These are phyloP conservation scores for Lodderomyces oxycetoniae DNA, from an alignment of 1,139 yeast genomes.

Conservation along the genomic window DNA sequence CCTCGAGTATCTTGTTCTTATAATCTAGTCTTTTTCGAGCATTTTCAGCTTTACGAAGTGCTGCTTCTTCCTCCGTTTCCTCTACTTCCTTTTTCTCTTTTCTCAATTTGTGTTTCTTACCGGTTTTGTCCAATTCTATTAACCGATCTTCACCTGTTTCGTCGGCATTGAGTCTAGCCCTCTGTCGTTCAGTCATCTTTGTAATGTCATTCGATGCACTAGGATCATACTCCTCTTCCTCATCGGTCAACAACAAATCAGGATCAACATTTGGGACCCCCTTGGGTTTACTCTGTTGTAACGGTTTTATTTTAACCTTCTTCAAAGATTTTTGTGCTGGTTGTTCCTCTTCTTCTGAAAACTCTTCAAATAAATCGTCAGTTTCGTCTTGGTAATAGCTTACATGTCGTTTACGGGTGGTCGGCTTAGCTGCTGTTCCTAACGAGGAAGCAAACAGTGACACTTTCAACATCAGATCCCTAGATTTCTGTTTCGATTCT, in stretches of 20 bases:
- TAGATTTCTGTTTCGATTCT: neutral
- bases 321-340: constrained; percentile 4
- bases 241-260: constrained; percentile 43
- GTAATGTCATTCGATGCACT: constrained; percentile 43
- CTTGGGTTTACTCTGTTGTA: constrained; percentile 12
- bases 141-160: constrained; percentile 12
- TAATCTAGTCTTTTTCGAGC: constrained; percentile 86
- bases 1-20: constrained; percentile 78
- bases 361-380: constrained; percentile 26
- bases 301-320: constrained; percentile 7
- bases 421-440: neutral
- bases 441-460: constrained; percentile 1
- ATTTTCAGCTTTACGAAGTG: constrained; percentile 76
- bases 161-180: constrained; percentile 42
- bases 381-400: constrained; percentile 33
- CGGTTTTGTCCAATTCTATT: constrained; percentile 26
- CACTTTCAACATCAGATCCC: too few relatives aligned
- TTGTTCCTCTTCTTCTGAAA: constrained; percentile 17
- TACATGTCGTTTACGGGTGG: constrained; percentile 27
- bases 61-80: constrained; percentile 80
- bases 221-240: constrained; percentile 41
- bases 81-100: constrained; percentile 31
- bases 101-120: constrained; percentile 16
- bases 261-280: constrained; percentile 31
- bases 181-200: constrained; percentile 60